Conservation (phyloP, 2,329 filamentous ascomycete genomes). For the Daldinia sp. region DNA sequence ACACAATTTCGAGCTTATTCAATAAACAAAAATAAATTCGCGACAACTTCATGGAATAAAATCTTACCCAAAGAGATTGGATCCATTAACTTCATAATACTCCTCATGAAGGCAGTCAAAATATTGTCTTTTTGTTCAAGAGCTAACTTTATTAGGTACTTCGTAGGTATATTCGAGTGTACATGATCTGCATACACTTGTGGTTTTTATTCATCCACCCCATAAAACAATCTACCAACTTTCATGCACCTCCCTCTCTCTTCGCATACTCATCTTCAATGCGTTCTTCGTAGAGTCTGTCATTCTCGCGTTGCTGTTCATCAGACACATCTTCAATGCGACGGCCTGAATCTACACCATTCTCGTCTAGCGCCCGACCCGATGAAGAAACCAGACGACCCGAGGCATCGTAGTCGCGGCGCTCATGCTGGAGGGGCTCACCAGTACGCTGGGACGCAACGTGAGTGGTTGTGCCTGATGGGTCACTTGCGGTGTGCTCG, state of each 20-base stretch:
- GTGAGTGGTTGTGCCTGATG: conserved; percentile 37
- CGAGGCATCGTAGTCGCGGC: conserved; percentile 40
- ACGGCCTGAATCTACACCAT: conserved; percentile 23
- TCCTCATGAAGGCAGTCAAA: background rate
- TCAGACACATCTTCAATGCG: conserved; percentile 42
- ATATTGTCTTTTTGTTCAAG: background rate
- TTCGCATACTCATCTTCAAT: conserved; percentile 43
- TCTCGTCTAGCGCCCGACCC: conserved; percentile 18
- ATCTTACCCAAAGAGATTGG: background rate
- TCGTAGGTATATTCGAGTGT: background rate
- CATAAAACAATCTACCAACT: background rate
- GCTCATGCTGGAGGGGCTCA: conserved; percentile 36
- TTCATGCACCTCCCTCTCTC: conserved; percentile 40
- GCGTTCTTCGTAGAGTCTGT: conserved; percentile 38
- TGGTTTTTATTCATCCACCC: background rate
- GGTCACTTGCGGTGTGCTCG: conserved; percentile 35
- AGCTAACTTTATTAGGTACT: background rate
- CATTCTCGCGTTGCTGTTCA: conserved; percentile 36
- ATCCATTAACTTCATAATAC: background rate
- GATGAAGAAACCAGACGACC: conserved; percentile 33
- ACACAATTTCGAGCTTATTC: too few relatives aligned
- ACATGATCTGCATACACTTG: background rate
- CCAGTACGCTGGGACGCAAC: conserved; percentile 33
- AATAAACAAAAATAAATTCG: too few relatives aligned
- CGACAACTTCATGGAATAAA: too few relatives aligned